Evolutionary conservation across 768 basidiomycete genomes (phyloP).

Genomic region (Hemileccinum rubropunctum): DNA sequence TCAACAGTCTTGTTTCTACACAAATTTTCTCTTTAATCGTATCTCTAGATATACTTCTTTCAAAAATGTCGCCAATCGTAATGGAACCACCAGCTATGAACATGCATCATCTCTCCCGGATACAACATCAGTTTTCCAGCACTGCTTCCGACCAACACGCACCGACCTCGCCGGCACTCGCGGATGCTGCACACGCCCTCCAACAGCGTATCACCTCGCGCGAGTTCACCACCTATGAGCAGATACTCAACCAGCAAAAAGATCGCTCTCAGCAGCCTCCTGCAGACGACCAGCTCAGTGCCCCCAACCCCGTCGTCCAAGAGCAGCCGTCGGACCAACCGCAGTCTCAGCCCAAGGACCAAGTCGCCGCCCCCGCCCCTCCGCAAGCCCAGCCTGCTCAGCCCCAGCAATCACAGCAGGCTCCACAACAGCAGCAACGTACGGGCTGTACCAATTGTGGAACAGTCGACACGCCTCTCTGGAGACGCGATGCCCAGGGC

Average conservation of each 20-base stretch:
- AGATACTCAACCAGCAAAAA: conserved; percentile 29
- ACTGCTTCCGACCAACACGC: conserved; percentile 31
- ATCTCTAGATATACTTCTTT: conserved; percentile 30
- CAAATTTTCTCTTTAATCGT: conserved; percentile 27
- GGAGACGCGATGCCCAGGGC: conserved; percentile 79
- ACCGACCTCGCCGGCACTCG: conserved; percentile 18
- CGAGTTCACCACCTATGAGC: conserved; percentile 32
- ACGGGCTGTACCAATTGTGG: conserved; percentile 68
- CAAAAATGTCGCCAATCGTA: conserved; percentile 55
- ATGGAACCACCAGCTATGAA: conserved; percentile 52
- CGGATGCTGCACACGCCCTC: conserved; percentile 24
- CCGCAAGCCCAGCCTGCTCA: conserved; percentile 25
- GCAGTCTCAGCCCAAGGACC: conserved; percentile 17
- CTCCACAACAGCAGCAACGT: conserved; percentile 39
- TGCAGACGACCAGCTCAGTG: conserved; percentile 13
- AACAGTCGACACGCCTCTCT: conserved; percentile 76
- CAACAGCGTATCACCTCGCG: conserved; percentile 29
- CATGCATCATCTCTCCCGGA: conserved; percentile 50
- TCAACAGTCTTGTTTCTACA: conserved; percentile 18
- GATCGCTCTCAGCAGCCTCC: conserved; percentile 24
- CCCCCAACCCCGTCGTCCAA: conserved; percentile 8
- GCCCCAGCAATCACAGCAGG: conserved; percentile 23
- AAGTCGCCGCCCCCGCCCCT: conserved; percentile 28
- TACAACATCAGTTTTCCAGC: conserved; percentile 46
- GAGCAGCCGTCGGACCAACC: conserved; percentile 19